Base-by-base conservation (phyloP, 2,329 filamentous ascomycete genomes). In the Amauroascus verrucosus region DNA sequence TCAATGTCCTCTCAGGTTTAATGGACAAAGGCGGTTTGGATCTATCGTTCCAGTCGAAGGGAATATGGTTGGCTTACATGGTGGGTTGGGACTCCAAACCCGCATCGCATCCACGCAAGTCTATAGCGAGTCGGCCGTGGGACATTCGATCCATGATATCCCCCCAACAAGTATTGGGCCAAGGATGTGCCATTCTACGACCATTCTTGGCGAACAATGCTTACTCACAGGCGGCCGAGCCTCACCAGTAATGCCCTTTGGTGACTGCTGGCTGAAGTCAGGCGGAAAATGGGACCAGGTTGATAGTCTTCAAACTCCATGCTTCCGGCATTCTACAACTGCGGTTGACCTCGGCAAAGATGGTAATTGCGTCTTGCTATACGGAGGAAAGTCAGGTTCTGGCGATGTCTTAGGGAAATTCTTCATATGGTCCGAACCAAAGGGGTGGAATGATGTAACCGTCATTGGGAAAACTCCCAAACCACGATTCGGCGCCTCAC, bases 121-220 rank as follows among this genome's bases (percentile, higher is more conserved):
- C 59, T 70, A 74, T 73, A 45, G 65, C 70, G 37, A 72, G 75
- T 58, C 68, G 66, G 33, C 72, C 75, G 62, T 77, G 72, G 4
- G 64, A 72, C 54, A 76, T 70, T 7, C 55, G 65, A 64, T 8
- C 77, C 70, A 53, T 71, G 69, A 57, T 69, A 70, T 59, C 73
- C 79, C 54, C 35, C 63, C 68, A 20, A 54, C 61, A 43, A 61
- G 67, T 28, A 64, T 72, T 26, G 56, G 63, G 4, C 62, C 68
- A 30, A 61, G 84, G 43, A 84, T 91, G 75, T 93, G 87, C 60
- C 87, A 93, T 66, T 85, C 86, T 0, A 73, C 89, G 18, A 90
- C 85, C 18, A 74, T 81, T 47, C 65, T 94, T 4, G 70, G 74
- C 32, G 67, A 70, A 20, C 78, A 79, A 14, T 77, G 77, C 55